Evolutionary conservation across 2,329 filamentous ascomycete species (phyloP), one percentile per base, ranked within the genome.

Genomic region (Bertia moriformis): DNA sequence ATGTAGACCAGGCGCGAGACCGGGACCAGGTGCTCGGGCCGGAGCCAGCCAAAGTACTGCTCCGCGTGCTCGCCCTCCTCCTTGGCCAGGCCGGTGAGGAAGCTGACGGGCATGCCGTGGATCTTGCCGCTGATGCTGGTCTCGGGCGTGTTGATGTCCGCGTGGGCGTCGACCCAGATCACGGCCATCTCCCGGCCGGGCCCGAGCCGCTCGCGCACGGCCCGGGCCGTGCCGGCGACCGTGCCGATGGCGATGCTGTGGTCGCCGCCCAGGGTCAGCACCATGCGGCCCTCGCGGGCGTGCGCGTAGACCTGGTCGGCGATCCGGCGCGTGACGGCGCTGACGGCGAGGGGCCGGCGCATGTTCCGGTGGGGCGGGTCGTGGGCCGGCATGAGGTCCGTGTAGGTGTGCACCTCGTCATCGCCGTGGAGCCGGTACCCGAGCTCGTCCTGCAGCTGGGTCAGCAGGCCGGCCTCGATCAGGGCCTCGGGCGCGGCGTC

Each of bases 91-190:
- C 91, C 86, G 0, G 87, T 88, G 48, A 94, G 60, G 61, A 96
- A 98, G 3, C 85, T 76, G 27, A 96, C 83, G 2, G 91, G 91
- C 91, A 98, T 98, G 49, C 91, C 91, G 63, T 98, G 91, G 45
- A 98, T 83, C 62, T 96, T 96, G 22, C 91, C 91, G 48, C 83
- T 91, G 33, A 72, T 83, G 47, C 82, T 88, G 37, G 76, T 81
- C 71, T 96, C 88, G 40, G 89, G 91, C 1, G 84, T 88, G 65
- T 98, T 98, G 67, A 98, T 95, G 60, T 98, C 91, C 40, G 89
- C 82, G 60, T 98, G 91, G 18, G 91, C 91, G 60, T 98, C 91
- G 20, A 98, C 89, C 91, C 91, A 98, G 57, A 98, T 93, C 42
- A 98, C 85, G 12, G 87, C 89, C 45, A 95, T 78, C 51, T 96